These are phyloP conservation scores for Athelia psychrophila DNA, from an alignment of 1,284 basidiomycete species.

Conservation along the genomic window DNA sequence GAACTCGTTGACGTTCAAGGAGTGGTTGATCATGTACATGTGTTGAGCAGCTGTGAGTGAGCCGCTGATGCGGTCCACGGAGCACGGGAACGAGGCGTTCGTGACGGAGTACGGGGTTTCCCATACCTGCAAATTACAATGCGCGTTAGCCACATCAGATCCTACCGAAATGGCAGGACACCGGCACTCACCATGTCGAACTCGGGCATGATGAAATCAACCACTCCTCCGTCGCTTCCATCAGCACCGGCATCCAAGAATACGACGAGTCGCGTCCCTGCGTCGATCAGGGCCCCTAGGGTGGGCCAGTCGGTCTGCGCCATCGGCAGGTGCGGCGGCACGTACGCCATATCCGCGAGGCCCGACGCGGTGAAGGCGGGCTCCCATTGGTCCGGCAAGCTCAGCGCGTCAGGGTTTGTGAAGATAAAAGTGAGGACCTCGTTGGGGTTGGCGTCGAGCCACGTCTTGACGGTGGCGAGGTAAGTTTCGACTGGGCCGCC, in stretches of 20 bases:
- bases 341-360: slow-evolving; percentile 54
- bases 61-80: slow-evolving; percentile 59
- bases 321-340: slow-evolving; percentile 52
- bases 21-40: slow-evolving; percentile 59
- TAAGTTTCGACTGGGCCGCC: slow-evolving; percentile 64
- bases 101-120: slow-evolving; percentile 72
- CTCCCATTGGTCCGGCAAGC: slow-evolving; percentile 47
- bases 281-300: slow-evolving; percentile 65
- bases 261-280: slow-evolving; percentile 64
- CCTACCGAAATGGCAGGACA: background rate
- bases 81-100: slow-evolving; percentile 63
- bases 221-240: slow-evolving; percentile 33
- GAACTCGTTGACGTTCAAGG: slow-evolving; percentile 40
- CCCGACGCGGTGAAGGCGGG: slow-evolving; percentile 60
- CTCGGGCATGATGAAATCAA: slow-evolving; percentile 63
- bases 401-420: slow-evolving; percentile 65
- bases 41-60: slow-evolving; percentile 47
- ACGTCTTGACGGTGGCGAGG: slow-evolving; percentile 59
- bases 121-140: slow-evolving; percentile 54
- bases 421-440: slow-evolving; percentile 74
- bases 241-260: slow-evolving; percentile 65
- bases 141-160: background rate
- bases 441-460: slow-evolving; percentile 66
- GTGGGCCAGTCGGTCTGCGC: slow-evolving; percentile 70
- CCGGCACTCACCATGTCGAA: slow-evolving; percentile 51